Percentiles rank a stretch among this genome's conserved stretches.
Evolutionary conservation across 371 early-diverging fungal species (phyloP).

Genomic region (Mucor sp.): DNA sequence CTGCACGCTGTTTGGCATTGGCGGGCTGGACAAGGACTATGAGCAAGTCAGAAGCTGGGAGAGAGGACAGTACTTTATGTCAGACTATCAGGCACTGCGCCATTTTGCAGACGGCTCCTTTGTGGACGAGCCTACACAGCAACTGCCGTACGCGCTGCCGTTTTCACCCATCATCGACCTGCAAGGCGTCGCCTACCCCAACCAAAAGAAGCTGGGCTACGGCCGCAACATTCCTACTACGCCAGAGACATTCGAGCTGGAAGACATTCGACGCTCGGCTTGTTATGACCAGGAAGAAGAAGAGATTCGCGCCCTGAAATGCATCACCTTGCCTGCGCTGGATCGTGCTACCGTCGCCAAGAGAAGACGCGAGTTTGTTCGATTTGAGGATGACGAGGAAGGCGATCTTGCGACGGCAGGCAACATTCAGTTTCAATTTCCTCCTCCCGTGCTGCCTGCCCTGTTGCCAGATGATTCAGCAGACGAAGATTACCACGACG

Average conservation of each 20-base stretch:
- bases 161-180: slow-evolving; percentile 67
- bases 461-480: slow-evolving; percentile 58
- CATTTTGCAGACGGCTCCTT: slow-evolving; percentile 69
- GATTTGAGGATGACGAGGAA: slow-evolving; percentile 57
- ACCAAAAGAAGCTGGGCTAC: slow-evolving; percentile 62
- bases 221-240: slow-evolving; percentile 61
- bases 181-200: slow-evolving; percentile 69
- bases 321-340: slow-evolving; percentile 36
- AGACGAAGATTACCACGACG: slow-evolving; percentile 61
- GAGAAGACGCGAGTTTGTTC: slow-evolving; percentile 42
- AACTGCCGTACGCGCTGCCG: slow-evolving; percentile 69
- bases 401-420: slow-evolving; percentile 48
- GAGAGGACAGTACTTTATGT: slow-evolving; percentile 73
- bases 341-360: slow-evolving; percentile 52
- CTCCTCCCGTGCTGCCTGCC: slow-evolving; percentile 27
- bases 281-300: slow-evolving; percentile 55
- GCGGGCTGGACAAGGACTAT: slow-evolving; percentile 58
- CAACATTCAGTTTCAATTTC: slow-evolving; percentile 45
- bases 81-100: slow-evolving; percentile 69
- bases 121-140: slow-evolving; percentile 71
- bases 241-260: slow-evolving; percentile 50
- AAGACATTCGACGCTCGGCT: slow-evolving; percentile 43
- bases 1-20: slow-evolving; percentile 69
- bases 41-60: slow-evolving; percentile 62
- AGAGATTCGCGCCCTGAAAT: slow-evolving; percentile 23